phyloP scores from a whole-genome alignment of 352 stramenopile genomes.

The Elongisporangium undulatum region DNA sequence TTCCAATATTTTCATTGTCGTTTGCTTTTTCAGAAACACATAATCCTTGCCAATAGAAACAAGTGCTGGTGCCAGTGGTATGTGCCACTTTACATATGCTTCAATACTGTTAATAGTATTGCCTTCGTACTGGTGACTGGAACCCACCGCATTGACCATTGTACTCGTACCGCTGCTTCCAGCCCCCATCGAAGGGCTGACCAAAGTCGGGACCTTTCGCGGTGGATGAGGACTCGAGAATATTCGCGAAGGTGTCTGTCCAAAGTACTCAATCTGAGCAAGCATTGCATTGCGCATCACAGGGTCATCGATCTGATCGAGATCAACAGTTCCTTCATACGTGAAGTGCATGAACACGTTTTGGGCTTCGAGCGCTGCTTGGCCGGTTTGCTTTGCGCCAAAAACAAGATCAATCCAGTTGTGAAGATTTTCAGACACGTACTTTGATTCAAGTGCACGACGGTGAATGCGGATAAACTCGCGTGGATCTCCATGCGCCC shows the following conservation, averaged over 20 bases:
- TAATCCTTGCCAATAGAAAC: slow-evolving; percentile 79
- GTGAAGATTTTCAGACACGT: slow-evolving; percentile 95
- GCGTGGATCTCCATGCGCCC: slow-evolving; percentile 89
- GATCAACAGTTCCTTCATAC: slow-evolving; percentile 77
- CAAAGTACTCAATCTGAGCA: slow-evolving; percentile 90
- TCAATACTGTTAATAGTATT: slow-evolving; percentile 62
- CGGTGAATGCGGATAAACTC: slow-evolving; percentile 95
- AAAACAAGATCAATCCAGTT: slow-evolving; percentile 99
- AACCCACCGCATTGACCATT: neutral
- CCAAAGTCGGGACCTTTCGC: slow-evolving; percentile 42
- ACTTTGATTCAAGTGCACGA: slow-evolving; percentile 94
- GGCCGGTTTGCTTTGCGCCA: slow-evolving; percentile 93
- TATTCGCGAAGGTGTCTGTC: slow-evolving; percentile 79
- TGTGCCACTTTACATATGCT: slow-evolving; percentile 75
- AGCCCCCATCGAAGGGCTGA: neutral
- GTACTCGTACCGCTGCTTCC: neutral
- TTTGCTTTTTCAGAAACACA: slow-evolving; percentile 60
- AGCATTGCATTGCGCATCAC: slow-evolving; percentile 91
- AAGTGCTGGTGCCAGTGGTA: slow-evolving; percentile 52
- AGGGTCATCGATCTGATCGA: slow-evolving; percentile 80
- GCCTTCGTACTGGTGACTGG: slow-evolving; percentile 38
- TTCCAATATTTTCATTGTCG: slow-evolving; percentile 28
- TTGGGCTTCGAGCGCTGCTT: slow-evolving; percentile 87
- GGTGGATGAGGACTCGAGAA: slow-evolving; percentile 66
- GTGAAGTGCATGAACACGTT: slow-evolving; percentile 92